These are phyloP conservation scores for Diaporthe sp. DNA, from an alignment of 2,329 filamentous ascomycete genomes.

Conservation along the genomic window DNA sequence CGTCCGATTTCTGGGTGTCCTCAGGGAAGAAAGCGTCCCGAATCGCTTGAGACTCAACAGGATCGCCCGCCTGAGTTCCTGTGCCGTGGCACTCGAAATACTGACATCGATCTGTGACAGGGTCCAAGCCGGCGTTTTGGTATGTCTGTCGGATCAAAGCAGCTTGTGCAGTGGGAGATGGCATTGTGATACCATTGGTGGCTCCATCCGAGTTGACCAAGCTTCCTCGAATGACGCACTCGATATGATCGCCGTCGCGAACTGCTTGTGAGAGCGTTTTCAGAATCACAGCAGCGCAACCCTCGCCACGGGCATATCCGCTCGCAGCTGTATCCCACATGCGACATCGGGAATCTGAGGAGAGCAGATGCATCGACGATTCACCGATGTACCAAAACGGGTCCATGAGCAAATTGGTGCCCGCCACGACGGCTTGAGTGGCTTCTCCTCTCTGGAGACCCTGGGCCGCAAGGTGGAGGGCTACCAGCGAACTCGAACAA, in stretches of 20 bases:
- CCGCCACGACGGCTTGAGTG: not conserved
- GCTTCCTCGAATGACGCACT: conserved; percentile 61
- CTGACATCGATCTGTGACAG: conserved; percentile 53
- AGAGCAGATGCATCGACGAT: not conserved
- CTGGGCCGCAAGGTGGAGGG: conserved; percentile 63
- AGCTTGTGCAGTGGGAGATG: conserved; percentile 53
- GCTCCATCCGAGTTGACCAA: conserved; percentile 63
- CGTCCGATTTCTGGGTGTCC: not conserved
- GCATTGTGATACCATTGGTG: conserved; percentile 66
- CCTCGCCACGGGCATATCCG: conserved; percentile 71
- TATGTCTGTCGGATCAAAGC: conserved; percentile 59
- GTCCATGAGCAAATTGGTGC: not conserved
- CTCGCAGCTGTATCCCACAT: conserved; percentile 64
- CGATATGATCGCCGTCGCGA: conserved; percentile 59
- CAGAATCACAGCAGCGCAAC: conserved; percentile 61
- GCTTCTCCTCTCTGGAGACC: conserved; percentile 61
- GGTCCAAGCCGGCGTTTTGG: conserved; percentile 54
- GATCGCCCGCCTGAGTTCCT: conserved; percentile 54
- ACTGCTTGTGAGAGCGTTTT: conserved; percentile 65
- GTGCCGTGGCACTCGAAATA: conserved; percentile 62
- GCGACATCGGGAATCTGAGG: not conserved
- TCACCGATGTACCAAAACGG: not conserved
- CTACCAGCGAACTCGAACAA: conserved; percentile 64
- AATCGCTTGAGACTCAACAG: conserved; percentile 57
- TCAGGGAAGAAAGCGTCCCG: conserved; percentile 52